Evolutionary conservation across 129 eudicot genomes (phyloP).

Genomic region (Apium graveolens): DNA sequence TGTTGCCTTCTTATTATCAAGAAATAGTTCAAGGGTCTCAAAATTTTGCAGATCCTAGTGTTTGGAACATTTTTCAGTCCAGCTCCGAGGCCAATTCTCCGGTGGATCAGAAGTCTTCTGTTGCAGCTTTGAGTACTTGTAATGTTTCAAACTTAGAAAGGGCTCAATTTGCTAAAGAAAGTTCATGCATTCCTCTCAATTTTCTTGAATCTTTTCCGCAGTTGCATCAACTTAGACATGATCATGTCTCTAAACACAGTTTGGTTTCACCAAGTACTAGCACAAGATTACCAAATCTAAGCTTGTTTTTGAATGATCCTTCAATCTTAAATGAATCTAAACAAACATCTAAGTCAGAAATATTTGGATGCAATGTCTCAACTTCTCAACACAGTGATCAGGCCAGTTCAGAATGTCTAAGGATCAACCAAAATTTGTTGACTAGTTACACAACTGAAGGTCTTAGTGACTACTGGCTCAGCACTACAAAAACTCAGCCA

Average conservation of each 20-base stretch:
- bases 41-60: constrained; percentile 11
- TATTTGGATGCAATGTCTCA: constrained; percentile 15
- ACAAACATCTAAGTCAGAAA: constrained; percentile 3
- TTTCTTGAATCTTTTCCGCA: constrained; percentile 38
- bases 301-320: constrained; percentile 29
- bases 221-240: not conserved
- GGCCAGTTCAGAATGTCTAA: constrained; percentile 10
- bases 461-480: constrained; percentile 28
- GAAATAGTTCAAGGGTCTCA: constrained; percentile 23
- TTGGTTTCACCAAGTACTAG: not conserved
- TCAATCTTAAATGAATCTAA: constrained; percentile 1
- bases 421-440: constrained; percentile 21
- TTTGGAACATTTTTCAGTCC: constrained; percentile 12
- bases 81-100: constrained; percentile 18
- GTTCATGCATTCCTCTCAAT: constrained; percentile 28
- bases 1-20: constrained; percentile 24
- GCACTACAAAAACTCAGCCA: constrained; percentile 41
- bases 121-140: not conserved
- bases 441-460: not conserved
- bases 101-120: not conserved
- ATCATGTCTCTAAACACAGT: constrained; percentile 3
- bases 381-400: constrained; percentile 20
- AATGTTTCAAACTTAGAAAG: not conserved
- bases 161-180: not conserved
- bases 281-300: constrained; percentile 27